phyloP scores from a whole-genome alignment of 192 early-diverging fungal species.

The Linnemannia elongata region DNA sequence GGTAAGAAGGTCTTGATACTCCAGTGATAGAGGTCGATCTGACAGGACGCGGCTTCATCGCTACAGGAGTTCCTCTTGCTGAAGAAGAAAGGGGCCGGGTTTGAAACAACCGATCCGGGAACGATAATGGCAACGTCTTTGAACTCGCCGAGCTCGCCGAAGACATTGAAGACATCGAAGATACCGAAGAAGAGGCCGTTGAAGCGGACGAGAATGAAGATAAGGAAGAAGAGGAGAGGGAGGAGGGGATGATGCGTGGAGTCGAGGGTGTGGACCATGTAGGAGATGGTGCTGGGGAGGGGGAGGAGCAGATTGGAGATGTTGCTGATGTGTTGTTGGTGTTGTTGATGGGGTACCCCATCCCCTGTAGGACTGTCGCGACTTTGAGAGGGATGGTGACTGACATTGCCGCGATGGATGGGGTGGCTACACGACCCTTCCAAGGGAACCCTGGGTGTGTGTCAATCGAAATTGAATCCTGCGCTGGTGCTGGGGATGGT shows the following conservation, averaged over 20 bases:
- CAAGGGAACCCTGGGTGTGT: not conserved
- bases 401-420: not conserved
- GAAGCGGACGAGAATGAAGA: not conserved
- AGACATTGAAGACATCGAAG: not conserved
- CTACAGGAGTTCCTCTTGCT: not conserved
- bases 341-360: constrained; percentile 20
- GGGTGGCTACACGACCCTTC: not conserved
- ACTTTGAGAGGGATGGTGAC: constrained; percentile 7
- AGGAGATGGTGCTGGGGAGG: constrained; percentile 5
- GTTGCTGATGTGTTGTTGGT: constrained; percentile 8
- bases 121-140: not conserved
- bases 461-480: not conserved
- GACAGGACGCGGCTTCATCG: not conserved
- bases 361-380: constrained; percentile 3
- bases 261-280: not conserved
- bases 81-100: constrained; percentile 5
- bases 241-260: not conserved
- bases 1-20: not conserved
- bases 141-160: not conserved
- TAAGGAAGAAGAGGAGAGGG: not conserved
- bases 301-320: not conserved
- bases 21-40: not conserved
- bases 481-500: not conserved
- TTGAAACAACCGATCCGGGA: constrained; percentile 11
- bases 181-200: not conserved